Percentiles rank a stretch among this genome's conserved stretches.
phyloP scores from a whole-genome alignment of 306 rosid species.

The Dryas octopetala region DNA sequence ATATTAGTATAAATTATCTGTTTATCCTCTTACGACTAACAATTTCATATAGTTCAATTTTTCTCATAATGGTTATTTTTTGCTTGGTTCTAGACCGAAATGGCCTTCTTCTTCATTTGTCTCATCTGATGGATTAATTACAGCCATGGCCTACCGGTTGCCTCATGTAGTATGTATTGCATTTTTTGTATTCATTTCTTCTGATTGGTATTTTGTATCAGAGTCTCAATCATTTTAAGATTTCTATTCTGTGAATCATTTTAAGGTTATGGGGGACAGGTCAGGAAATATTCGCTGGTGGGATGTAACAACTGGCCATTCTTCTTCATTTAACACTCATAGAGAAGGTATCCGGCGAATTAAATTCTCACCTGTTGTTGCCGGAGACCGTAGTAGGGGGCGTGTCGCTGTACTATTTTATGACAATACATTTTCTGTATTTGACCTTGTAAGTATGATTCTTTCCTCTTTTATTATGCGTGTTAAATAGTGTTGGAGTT shows the following conservation, averaged over 20 bases:
- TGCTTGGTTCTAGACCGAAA: slow-evolving; percentile 70
- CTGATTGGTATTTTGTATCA: slow-evolving; percentile 16
- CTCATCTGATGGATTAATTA: slow-evolving; percentile 79
- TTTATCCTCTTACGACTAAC: not conserved
- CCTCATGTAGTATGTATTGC: slow-evolving; percentile 80
- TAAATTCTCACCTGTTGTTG: slow-evolving; percentile 83
- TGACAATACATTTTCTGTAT: slow-evolving; percentile 91
- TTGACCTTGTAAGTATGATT: slow-evolving; percentile 76
- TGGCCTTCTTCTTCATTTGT: slow-evolving; percentile 97
- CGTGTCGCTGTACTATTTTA: slow-evolving; percentile 90
- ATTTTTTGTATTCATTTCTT: slow-evolving; percentile 16
- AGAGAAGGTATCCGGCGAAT: slow-evolving; percentile 93
- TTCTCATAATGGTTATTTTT: slow-evolving; percentile 35
- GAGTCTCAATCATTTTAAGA: slow-evolving; percentile 2
- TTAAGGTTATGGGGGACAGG: slow-evolving; percentile 99
- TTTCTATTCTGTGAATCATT: slow-evolving; percentile 34
- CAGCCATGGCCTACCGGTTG: slow-evolving; percentile 99
- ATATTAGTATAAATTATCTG: not conserved
- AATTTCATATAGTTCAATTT: slow-evolving; percentile 12
- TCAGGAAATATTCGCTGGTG: slow-evolving; percentile 94
- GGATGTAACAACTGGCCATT: slow-evolving; percentile 92
- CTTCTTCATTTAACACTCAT: slow-evolving; percentile 93
- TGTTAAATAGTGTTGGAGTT: not conserved
- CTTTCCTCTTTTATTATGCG: slow-evolving; percentile 6
- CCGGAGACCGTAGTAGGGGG: slow-evolving; percentile 90